phyloP scores from a whole-genome alignment of 78 protist genomes.

The Dictyostelium brefeldianum region DNA sequence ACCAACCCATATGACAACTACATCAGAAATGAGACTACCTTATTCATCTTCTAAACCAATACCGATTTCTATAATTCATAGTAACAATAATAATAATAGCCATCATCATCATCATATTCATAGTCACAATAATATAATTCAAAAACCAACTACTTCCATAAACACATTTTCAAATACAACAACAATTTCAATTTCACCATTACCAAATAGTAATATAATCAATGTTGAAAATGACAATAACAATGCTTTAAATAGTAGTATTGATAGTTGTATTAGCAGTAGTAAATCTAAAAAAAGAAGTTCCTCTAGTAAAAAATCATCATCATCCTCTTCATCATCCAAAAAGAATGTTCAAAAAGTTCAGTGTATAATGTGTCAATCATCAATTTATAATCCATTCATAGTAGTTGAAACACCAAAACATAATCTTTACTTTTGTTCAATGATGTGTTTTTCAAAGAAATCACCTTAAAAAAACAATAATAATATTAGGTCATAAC shows the following conservation, averaged over 20 bases:
- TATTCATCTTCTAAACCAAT: constrained; percentile 18
- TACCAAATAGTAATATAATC: neutral
- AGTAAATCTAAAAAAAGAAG: neutral
- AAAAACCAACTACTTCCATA: neutral
- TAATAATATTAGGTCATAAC: too few relatives aligned
- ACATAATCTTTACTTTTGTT: neutral
- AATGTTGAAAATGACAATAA: neutral
- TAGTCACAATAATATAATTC: neutral
- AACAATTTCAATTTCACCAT: constrained; percentile 17
- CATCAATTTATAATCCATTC: constrained; percentile 5
- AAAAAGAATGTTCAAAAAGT: neutral
- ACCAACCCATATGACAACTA: neutral
- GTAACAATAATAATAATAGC: neutral
- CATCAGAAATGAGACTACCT: constrained; percentile 19
- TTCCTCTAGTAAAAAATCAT: neutral
- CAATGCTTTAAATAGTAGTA: too few relatives aligned
- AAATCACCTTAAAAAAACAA: neutral
- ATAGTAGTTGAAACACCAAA: constrained; percentile 10
- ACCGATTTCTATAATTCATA: neutral
- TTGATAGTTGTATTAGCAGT: too few relatives aligned
- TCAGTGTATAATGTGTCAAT: constrained; percentile 5
- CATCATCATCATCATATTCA: neutral
- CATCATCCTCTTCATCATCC: neutral
- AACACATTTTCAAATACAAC: neutral
- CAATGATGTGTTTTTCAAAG: neutral